A percentile compares a stretch with the other conserved stretches of the same genome.
These are phyloP conservation scores for Russula abietina DNA, from an alignment of 768 basidiomycete species.

Conservation along the genomic window DNA sequence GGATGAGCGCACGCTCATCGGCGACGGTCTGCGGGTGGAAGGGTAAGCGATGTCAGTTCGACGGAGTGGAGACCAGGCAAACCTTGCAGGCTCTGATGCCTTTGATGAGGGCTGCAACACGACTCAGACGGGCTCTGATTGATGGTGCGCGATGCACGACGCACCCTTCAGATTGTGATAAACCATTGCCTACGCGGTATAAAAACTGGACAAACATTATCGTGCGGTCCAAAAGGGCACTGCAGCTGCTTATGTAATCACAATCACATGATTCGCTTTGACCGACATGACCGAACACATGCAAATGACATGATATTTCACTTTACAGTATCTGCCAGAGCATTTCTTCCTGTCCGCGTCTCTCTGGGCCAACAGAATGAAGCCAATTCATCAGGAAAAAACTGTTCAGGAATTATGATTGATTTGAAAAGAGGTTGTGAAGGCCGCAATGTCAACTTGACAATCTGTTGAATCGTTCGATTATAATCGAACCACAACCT, in stretches of 20 bases:
- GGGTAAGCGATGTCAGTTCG: slow-evolving; percentile 11
- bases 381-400: too few species aligned
- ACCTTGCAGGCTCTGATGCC: slow-evolving; percentile 96
- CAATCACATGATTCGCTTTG: neutral
- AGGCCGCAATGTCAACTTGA: too few species aligned
- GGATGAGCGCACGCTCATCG: slow-evolving; percentile 94
- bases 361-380: too few species aligned
- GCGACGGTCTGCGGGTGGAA: slow-evolving; percentile 73
- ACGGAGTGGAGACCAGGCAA: neutral
- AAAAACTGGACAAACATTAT: neutral
- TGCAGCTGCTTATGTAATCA: neutral
- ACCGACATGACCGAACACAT: too few species aligned
- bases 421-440: too few species aligned
- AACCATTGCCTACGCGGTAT: slow-evolving; percentile 45
- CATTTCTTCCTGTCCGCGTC: too few species aligned
- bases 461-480: too few species aligned
- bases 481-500: too few species aligned
- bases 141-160: slow-evolving; percentile 20
- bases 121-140: slow-evolving; percentile 28
- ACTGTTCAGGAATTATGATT: too few species aligned
- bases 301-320: too few species aligned
- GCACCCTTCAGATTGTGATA: slow-evolving; percentile 84
- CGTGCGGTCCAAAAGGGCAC: neutral
- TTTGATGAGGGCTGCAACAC: slow-evolving; percentile 81
- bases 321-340: too few species aligned